Percentiles rank a stretch among this genome's conserved stretches.
Evolutionary conservation across 169 alveolate genomes (phyloP).

Genomic region (Plasmodium sp.): DNA sequence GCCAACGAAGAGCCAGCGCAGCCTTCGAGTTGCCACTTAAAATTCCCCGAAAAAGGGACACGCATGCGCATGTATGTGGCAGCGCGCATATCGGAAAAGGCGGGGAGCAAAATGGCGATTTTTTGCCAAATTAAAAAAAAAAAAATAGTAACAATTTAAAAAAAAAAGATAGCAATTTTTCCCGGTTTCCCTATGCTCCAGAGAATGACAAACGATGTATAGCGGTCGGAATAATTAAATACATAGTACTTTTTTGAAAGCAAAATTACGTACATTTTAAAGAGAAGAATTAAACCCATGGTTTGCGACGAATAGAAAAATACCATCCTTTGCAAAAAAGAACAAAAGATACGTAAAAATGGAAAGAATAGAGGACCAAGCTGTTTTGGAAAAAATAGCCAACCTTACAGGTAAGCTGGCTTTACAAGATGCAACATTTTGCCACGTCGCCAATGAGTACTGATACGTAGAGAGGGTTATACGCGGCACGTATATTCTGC

Average conservation of each 20-base stretch:
- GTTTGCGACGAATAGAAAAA: not conserved
- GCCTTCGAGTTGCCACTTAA: not conserved
- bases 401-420: constrained; percentile 21
- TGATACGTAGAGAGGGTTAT: not conserved
- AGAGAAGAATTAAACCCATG: not conserved
- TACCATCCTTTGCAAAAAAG: not conserved
- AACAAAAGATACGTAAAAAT: not conserved
- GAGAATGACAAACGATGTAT: not conserved
- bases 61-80: not conserved
- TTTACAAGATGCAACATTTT: not conserved
- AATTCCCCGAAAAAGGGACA: not conserved
- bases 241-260: not conserved
- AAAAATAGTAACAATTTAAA: not conserved
- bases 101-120: not conserved
- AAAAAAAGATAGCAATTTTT: not conserved
- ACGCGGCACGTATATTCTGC: not conserved
- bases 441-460: not conserved
- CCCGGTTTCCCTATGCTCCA: not conserved
- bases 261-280: not conserved
- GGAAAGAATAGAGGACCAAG: constrained; percentile 53
- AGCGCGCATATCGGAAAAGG: not conserved
- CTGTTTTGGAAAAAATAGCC: constrained; percentile 28
- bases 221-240: not conserved
- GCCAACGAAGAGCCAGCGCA: not conserved
- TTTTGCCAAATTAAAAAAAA: not conserved